These are phyloP conservation scores for Cyclotella choctawhatcheeana DNA, from an alignment of 108 stramenopile genomes.

Conservation along the genomic window DNA sequence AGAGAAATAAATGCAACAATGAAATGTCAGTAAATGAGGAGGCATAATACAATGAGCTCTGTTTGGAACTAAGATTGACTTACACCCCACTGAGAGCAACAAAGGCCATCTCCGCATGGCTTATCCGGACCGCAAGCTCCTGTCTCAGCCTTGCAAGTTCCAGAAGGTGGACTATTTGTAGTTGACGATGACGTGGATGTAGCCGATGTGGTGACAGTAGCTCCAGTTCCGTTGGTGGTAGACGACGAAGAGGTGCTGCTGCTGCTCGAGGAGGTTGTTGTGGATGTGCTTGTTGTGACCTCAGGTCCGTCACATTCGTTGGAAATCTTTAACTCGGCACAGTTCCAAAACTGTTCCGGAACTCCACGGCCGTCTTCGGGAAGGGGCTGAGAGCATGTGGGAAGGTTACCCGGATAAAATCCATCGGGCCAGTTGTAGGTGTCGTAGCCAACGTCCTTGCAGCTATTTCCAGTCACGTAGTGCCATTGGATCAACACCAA, in stretches of 20 bases:
- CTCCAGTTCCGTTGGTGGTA: conserved; percentile 3
- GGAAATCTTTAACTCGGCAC: conserved; percentile 42
- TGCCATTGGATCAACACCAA: too few relatives aligned
- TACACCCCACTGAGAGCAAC: too few relatives aligned
- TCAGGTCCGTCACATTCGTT: conserved; percentile 19
- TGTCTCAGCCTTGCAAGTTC: conserved; percentile 14
- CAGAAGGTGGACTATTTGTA: not conserved
- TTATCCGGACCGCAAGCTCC: conserved; percentile 23
- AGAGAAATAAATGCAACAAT: too few relatives aligned
- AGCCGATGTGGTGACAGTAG: conserved; percentile 6
- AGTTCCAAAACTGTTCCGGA: conserved; percentile 49
- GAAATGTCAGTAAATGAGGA: too few relatives aligned
- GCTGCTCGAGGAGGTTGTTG: not conserved
- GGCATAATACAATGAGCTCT: too few relatives aligned
- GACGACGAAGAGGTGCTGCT: conserved; percentile 10
- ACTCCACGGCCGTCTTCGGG: conserved; percentile 44
- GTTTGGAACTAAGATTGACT: too few relatives aligned
- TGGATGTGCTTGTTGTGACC: not conserved
- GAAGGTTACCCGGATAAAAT: conserved; percentile 23
- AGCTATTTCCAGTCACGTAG: conserved; percentile 75
- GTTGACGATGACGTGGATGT: conserved; percentile 17
- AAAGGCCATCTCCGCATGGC: too few relatives aligned
- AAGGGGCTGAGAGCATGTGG: conserved; percentile 26
- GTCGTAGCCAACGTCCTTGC: conserved; percentile 40
- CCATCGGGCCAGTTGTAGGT: conserved; percentile 38